A percentile compares a stretch with the other conserved stretches of the same genome.
Evolutionary conservation across 805 yeast species (phyloP).

Genomic region (Metschnikowia aberdeeniae): DNA sequence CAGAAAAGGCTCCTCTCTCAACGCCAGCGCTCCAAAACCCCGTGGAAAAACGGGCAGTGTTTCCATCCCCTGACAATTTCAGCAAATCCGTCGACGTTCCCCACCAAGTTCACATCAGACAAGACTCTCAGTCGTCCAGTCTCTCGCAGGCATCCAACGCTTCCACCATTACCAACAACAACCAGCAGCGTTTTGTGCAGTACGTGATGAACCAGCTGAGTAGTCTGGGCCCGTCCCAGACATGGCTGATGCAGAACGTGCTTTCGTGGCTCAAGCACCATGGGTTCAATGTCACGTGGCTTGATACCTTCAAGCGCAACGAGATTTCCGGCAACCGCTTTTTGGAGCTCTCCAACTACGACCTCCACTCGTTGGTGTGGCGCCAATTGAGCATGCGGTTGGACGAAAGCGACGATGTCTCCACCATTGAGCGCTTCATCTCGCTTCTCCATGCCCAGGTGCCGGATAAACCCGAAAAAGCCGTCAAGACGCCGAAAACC

Average conservation of each 20-base stretch:
- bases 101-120: constrained; percentile 22
- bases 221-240: constrained; percentile 11
- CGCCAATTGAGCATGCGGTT: constrained; percentile 35
- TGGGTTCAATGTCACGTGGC: constrained; percentile 72
- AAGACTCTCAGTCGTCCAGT: constrained; percentile 34
- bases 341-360: constrained; percentile 64
- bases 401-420: constrained; percentile 42
- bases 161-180: constrained; percentile 29
- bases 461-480: constrained; percentile 5
- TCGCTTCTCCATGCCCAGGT: constrained; percentile 31
- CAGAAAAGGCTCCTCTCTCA: not conserved
- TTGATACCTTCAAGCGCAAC: constrained; percentile 53
- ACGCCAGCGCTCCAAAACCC: constrained; percentile 8
- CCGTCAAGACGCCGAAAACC: not conserved
- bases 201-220: constrained; percentile 39
- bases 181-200: constrained; percentile 37
- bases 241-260: constrained; percentile 72
- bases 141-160: constrained; percentile 29
- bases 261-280: constrained; percentile 63
- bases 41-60: not conserved
- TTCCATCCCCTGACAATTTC: not conserved
- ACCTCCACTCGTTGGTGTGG: constrained; percentile 44
- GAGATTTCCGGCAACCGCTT: constrained; percentile 62
- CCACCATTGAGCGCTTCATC: constrained; percentile 56
- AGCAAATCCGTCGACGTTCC: not conserved